phyloP scores from a whole-genome alignment of 2,329 filamentous ascomycete genomes.

The Cladosporium velox region DNA sequence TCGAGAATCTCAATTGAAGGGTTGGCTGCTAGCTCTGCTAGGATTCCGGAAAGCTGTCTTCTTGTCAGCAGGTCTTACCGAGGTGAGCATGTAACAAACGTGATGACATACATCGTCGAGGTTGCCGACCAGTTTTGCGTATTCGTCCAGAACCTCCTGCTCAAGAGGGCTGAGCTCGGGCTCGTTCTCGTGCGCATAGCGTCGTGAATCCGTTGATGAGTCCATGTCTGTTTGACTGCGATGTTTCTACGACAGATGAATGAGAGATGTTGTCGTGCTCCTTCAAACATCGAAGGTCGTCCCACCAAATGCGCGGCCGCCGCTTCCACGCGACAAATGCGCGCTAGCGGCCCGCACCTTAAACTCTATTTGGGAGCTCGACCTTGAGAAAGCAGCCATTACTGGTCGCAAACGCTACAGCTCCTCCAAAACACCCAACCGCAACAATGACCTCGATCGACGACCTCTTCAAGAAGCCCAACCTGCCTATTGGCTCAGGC shows the following conservation, averaged over 20 bases:
- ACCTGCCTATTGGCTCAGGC: conserved; percentile 40
- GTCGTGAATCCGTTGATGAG: conserved; percentile 8
- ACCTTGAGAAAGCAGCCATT: not conserved
- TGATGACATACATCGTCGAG: conserved; percentile 72
- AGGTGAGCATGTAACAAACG: conserved; percentile 23
- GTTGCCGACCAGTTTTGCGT: conserved; percentile 81
- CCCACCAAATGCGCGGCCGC: not conserved
- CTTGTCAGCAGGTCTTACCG: conserved; percentile 11
- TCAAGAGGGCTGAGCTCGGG: conserved; percentile 56
- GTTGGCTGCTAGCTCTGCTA: conserved; percentile 67
- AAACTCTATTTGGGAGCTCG: conserved; percentile 7
- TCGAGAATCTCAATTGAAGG: conserved; percentile 75
- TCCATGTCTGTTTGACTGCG: not conserved
- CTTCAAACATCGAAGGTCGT: not conserved
- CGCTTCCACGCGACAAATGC: not conserved
- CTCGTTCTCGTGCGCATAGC: conserved; percentile 11
- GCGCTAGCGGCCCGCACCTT: conserved; percentile 11
- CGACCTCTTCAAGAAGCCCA: conserved; percentile 63
- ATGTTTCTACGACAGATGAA: not conserved
- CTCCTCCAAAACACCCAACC: not conserved
- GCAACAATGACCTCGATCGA: conserved; percentile 60
- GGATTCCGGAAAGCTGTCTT: conserved; percentile 55
- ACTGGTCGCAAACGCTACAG: not conserved
- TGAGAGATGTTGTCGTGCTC: not conserved
- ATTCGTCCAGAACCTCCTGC: conserved; percentile 94